Evolutionary conservation across 2,329 filamentous ascomycete genomes (phyloP), one percentile per base, ranked within the genome.

Genomic region (Paraphaeosphaeria minitans): DNA sequence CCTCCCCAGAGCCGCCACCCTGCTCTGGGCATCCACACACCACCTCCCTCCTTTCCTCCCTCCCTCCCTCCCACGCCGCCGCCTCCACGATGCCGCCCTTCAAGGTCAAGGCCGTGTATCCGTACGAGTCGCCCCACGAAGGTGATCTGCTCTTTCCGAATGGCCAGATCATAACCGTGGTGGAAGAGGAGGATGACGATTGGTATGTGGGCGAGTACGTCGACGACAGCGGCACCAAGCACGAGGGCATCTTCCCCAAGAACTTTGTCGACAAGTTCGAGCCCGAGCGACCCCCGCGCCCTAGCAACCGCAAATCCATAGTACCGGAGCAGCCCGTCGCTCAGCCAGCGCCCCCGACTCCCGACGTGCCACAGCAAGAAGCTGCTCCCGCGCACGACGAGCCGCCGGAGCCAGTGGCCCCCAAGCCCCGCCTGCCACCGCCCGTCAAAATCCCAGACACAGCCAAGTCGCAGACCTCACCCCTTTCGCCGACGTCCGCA

Each of bases 191-290:
- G 75, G 95, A 97, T 75, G 88, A 84, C 64, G 96, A 98, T 76
- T 98, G 93, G 95, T 96, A 95, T 75, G 87, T 86, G 63, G 94
- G 95, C 66, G 90, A 95, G 78, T 97, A 97, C 76, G 81, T 88
- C 64, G 91, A 96, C 78, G 86, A 87, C 60, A 79, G 83, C 53
- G 95, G 95, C 57, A 79, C 78, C 63, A 92, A 89, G 78, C 86
- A 88, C 74, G 88, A 93, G 73, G 94, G 94, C 66, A 90, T 97
- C 69, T 98, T 97, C 77, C 94, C 93, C 53, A 89, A 90, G 75
- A 99, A 98, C 80, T 99, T 99, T 75, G 95, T 99, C 72, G 95
- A 99, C 79, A 92, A 89, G 79, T 96, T 92, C 78, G 94, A 98
- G 77, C 95, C 95, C 39, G 90, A 88, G 57, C 90, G 94, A 63